These are phyloP conservation scores for Kalanchoe fedtschenkoi DNA, from an alignment of 164 flowering plant species.

Conservation along the genomic window DNA sequence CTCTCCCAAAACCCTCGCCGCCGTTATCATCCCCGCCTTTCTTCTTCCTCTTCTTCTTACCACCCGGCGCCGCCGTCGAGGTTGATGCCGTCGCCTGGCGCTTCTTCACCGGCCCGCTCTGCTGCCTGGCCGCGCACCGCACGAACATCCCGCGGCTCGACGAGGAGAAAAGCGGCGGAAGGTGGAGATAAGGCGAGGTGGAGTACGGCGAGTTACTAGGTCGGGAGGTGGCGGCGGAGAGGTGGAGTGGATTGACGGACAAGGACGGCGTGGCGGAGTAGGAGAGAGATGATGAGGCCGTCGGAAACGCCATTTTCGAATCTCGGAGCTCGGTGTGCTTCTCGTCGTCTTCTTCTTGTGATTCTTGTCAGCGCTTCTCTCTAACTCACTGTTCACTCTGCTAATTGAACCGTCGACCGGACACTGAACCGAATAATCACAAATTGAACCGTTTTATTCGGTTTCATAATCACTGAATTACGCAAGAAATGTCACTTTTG, in stretches of 20 bases:
- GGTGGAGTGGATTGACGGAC: neutral
- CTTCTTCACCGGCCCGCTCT: constrained; percentile 30
- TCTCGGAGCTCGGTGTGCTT: neutral
- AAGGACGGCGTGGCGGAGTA: constrained; percentile 2
- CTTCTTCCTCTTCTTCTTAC: constrained; percentile 19
- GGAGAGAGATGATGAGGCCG: neutral
- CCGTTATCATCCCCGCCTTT: constrained; percentile 3
- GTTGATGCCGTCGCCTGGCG: constrained; percentile 10
- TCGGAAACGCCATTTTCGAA: constrained; percentile 4
- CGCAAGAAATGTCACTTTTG: too few relatives aligned
- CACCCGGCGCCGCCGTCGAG: constrained; percentile 12
- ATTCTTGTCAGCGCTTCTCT: too few relatives aligned
- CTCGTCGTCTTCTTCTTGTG: neutral
- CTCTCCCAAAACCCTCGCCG: constrained; percentile 9
- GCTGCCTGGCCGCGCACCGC: constrained; percentile 17
- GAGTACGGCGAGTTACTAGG: neutral
- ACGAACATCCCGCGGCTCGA: neutral
- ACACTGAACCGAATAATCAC: too few relatives aligned
- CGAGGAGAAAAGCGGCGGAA: neutral
- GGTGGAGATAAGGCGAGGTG: constrained; percentile 1
- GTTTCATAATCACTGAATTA: too few relatives aligned
- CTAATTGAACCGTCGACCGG: too few relatives aligned
- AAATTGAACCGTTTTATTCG: too few relatives aligned
- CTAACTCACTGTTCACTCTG: too few relatives aligned
- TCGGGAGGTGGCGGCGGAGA: neutral